Evolutionary conservation across 2,329 filamentous ascomycete species (phyloP), one percentile per base, ranked within the genome.

Genomic region (Hymenoscyphus repandus): DNA sequence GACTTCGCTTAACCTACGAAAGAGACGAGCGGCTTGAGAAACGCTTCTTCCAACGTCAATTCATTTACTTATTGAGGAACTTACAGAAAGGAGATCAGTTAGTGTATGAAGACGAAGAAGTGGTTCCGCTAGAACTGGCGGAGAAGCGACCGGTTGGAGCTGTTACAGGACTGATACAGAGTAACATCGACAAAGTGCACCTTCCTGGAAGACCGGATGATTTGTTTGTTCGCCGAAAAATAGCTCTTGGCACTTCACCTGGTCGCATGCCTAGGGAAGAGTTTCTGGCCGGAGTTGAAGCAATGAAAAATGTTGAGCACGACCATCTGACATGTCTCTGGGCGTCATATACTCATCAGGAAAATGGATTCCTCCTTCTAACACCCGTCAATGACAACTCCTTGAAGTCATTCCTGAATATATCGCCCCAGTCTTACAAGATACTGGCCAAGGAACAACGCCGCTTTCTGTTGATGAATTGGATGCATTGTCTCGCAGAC

Each of bases 401-500:
- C 13, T 74, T 90, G 34, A 83, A 80, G 60, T 79, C 81, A 0
- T 85, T 88, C 65, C 74, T 90, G 52, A 74, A 81, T 13, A 80
- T 79, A 46, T 79, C 78, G 5, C 82, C 85, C 2, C 70, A 76
- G 18, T 76, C 78, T 18, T 76, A 85, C 64, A 83, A 85, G 60
- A 78, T 76, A 47, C 65, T 88, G 10, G 61, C 78, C 3, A 86
- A 87, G 62, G 71, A 74, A 45, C 75, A 79, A 37, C 74, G 84
- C 22, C 75, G 82, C 32, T 70, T 73, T 41, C 69, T 85, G 13
- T 65, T 89, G 5, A 72, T 88, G 63, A 83, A 87, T 64, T 90
- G 86, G 86, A 79, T 90, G 61, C 81, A 86, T 61, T 90, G 86
- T 64, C 74, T 90, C 3, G 74, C 37, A 4, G 83, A 88, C 64